These are phyloP conservation scores for Ophiostoma sp. DNA, from an alignment of 2,329 filamentous ascomycete species.

Conservation along the genomic window DNA sequence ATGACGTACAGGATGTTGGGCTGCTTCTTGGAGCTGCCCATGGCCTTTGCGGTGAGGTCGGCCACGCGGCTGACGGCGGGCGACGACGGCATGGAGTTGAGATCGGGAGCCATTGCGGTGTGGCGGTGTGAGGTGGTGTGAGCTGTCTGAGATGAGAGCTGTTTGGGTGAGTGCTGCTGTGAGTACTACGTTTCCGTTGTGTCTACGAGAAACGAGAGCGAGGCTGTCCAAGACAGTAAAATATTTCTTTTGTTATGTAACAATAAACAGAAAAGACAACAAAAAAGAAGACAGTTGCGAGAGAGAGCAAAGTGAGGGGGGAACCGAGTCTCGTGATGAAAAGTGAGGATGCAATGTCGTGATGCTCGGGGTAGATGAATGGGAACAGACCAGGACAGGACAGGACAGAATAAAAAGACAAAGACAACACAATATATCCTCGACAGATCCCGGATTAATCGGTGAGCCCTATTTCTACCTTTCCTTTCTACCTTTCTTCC, in stretches of 20 bases:
- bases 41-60: slow-evolving; percentile 12
- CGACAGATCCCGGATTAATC: neutral
- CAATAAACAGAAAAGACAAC: neutral
- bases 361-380: neutral
- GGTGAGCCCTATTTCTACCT: neutral
- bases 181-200: slow-evolving; percentile 23
- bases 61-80: slow-evolving; percentile 26
- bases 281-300: slow-evolving; percentile 7
- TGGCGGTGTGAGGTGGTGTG: too few relatives aligned
- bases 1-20: slow-evolving; percentile 91
- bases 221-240: slow-evolving; percentile 24
- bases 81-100: slow-evolving; percentile 63
- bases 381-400: neutral
- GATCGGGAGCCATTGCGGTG: slow-evolving; percentile 63
- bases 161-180: neutral
- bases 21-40: slow-evolving; percentile 38
- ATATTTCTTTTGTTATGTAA: slow-evolving; percentile 19
- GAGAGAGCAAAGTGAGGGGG: neutral
- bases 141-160: neutral
- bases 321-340: neutral
- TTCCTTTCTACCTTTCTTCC: neutral
- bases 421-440: neutral
- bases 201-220: slow-evolving; percentile 19
- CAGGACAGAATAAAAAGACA: neutral
- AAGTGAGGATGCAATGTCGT: slow-evolving; percentile 1